A percentile compares a stretch with the other conserved stretches of the same genome.
phyloP scores from a whole-genome alignment of 2,329 filamentous ascomycete genomes.

The Alternaria infectoria region DNA sequence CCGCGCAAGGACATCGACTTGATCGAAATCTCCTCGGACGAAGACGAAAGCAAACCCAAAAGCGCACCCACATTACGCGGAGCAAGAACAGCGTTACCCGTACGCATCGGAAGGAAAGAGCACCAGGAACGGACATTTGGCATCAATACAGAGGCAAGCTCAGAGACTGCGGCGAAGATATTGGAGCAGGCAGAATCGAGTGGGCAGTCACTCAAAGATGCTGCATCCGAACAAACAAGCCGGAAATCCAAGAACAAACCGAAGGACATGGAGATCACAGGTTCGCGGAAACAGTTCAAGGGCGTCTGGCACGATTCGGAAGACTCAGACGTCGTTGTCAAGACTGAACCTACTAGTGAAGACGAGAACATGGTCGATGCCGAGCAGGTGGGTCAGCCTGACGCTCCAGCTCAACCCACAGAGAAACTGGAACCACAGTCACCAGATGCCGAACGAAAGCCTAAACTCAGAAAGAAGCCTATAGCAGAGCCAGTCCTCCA shows the following conservation, averaged over 20 bases:
- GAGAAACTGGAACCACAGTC: slow-evolving; percentile 39
- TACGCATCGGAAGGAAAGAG: slow-evolving; percentile 62
- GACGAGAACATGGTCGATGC: slow-evolving; percentile 46
- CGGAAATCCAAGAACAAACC: slow-evolving; percentile 50
- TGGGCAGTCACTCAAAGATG: slow-evolving; percentile 25
- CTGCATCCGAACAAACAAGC: slow-evolving; percentile 23
- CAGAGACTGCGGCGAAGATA: slow-evolving; percentile 52
- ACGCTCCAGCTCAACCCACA: slow-evolving; percentile 9
- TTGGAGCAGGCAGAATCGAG: slow-evolving; percentile 43
- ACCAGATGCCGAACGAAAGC: slow-evolving; percentile 42
- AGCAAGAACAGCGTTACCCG: slow-evolving; percentile 48
- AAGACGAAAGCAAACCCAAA: slow-evolving; percentile 48
- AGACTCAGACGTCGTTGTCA: slow-evolving; percentile 53
- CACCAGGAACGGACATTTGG: slow-evolving; percentile 62
- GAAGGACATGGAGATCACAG: slow-evolving; percentile 53
- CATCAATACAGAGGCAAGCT: slow-evolving; percentile 61
- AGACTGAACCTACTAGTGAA: slow-evolving; percentile 61
- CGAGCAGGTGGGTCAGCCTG: slow-evolving; percentile 30
- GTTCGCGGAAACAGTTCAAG: slow-evolving; percentile 51
- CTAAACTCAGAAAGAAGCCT: slow-evolving; percentile 25
- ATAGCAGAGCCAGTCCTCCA: slow-evolving; percentile 53
- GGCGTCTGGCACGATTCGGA: slow-evolving; percentile 54
- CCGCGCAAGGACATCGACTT: slow-evolving; percentile 62
- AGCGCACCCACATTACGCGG: slow-evolving; percentile 25
- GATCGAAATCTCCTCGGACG: slow-evolving; percentile 65